These are phyloP conservation scores for Immersiella caudata DNA, from an alignment of 495 filamentous ascomycete species.

Conservation along the genomic window DNA sequence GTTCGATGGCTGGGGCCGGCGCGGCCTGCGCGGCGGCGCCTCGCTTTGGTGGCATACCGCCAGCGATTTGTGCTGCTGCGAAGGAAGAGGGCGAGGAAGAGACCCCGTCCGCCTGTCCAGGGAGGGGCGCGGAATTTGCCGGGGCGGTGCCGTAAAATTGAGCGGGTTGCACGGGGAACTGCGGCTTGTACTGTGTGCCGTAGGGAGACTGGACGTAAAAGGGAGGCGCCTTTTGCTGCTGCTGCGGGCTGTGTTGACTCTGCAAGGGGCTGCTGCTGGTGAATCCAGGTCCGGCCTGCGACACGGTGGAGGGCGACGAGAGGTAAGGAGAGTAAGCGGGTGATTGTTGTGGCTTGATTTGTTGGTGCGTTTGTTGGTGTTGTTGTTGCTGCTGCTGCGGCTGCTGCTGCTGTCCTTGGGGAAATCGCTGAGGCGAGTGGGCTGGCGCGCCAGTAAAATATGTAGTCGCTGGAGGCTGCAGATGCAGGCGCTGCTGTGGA, in stretches of 20 bases:
- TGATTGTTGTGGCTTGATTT: background rate
- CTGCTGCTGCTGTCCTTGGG: conserved; percentile 26
- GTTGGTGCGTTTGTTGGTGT: conserved; percentile 25
- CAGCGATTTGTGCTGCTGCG: conserved; percentile 5
- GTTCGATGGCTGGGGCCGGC: conserved; percentile 43
- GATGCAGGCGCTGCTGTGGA: conserved; percentile 27
- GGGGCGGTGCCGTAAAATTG: conserved; percentile 9
- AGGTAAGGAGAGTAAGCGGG: conserved; percentile 8
- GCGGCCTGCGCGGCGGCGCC: conserved; percentile 36
- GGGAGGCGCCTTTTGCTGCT: conserved; percentile 14
- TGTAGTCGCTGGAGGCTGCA: conserved; percentile 27
- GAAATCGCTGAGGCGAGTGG: conserved; percentile 7
- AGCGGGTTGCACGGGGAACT: conserved; percentile 8
- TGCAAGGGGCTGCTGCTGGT: conserved; percentile 1
- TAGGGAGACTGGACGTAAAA: conserved; percentile 15
- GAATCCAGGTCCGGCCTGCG: conserved; percentile 15
- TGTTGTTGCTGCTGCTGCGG: conserved; percentile 31
- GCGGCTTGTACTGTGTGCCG: conserved; percentile 11
- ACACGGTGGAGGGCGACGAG: background rate
- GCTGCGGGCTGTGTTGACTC: conserved; percentile 14
- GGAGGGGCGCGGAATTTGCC: conserved; percentile 7
- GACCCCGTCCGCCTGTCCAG: background rate
- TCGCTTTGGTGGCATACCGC: conserved; percentile 49
- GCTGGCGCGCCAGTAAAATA: conserved; percentile 28
- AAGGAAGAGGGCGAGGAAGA: background rate